These are phyloP conservation scores for Ochetophila trinervis DNA, from an alignment of 306 rosid genomes.

Conservation along the genomic window DNA sequence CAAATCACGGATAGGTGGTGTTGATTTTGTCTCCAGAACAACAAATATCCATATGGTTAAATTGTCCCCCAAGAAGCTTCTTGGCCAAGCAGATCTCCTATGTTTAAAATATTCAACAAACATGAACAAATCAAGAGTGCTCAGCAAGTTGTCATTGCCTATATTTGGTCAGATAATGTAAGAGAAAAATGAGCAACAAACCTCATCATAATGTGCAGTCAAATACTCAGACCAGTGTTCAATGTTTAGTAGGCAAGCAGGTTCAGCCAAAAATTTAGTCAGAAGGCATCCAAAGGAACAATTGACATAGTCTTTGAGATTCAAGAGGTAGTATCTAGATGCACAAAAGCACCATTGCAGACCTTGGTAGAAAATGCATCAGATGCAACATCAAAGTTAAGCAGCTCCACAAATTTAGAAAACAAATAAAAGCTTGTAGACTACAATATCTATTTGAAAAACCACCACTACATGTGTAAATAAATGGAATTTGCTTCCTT, in stretches of 20 bases:
- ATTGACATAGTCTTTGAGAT: slow-evolving; percentile 15
- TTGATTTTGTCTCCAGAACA: slow-evolving; percentile 25
- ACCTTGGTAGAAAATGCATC: slow-evolving; percentile 99
- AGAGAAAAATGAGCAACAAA: slow-evolving; percentile 34
- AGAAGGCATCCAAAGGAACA: slow-evolving; percentile 18
- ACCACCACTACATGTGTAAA: slow-evolving; percentile 34
- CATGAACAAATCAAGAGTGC: too few relatives aligned
- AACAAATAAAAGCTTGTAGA: slow-evolving; percentile 88
- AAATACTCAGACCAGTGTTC: slow-evolving; percentile 63
- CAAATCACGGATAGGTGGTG: slow-evolving; percentile 18
- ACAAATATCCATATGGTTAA: slow-evolving; percentile 19
- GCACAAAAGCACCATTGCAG: slow-evolving; percentile 18
- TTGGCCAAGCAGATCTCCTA: slow-evolving; percentile 17
- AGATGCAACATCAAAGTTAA: slow-evolving; percentile 85
- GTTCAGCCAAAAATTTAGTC: slow-evolving; percentile 55
- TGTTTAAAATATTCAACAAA: too few relatives aligned
- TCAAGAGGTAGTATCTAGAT: slow-evolving; percentile 10
- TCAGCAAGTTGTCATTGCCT: slow-evolving; percentile 19
- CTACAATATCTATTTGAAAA: slow-evolving; percentile 88
- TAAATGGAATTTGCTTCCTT: slow-evolving; percentile 26
- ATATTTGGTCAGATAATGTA: slow-evolving; percentile 23
- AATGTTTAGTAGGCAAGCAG: slow-evolving; percentile 88
- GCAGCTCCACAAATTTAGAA: slow-evolving; percentile 88
- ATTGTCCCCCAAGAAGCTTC: slow-evolving; percentile 27
- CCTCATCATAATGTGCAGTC: slow-evolving; percentile 77